These are phyloP conservation scores for Cryphonectria nitschkei DNA, from an alignment of 2,329 filamentous ascomycete species.

Conservation along the genomic window DNA sequence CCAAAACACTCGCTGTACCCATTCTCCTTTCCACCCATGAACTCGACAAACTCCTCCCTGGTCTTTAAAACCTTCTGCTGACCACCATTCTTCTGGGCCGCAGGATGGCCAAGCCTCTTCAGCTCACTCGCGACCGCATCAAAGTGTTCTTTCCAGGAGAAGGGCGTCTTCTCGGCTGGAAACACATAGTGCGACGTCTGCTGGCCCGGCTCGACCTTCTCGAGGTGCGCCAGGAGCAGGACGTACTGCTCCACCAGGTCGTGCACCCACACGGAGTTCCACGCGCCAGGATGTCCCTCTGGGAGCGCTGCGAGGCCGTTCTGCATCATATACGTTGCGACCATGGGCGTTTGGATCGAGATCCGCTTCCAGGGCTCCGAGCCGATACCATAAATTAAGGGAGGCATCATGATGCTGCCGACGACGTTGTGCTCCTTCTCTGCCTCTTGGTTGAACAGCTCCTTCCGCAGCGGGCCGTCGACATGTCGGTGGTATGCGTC, in stretches of 20 bases:
- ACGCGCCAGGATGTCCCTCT: conserved; percentile 15
- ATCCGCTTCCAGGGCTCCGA: conserved; percentile 23
- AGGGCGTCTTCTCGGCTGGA: conserved; percentile 24
- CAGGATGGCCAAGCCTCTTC: conserved; percentile 25
- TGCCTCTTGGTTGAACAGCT: conserved; percentile 21
- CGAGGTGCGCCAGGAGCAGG: conserved; percentile 21
- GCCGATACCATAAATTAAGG: conserved; percentile 27
- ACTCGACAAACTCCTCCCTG: conserved; percentile 26
- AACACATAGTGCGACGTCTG: conserved; percentile 29
- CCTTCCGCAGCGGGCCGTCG: conserved; percentile 22
- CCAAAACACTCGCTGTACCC: conserved; percentile 26
- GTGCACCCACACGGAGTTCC: conserved; percentile 29
- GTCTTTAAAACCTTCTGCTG: conserved; percentile 17
- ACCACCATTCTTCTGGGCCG: conserved; percentile 18
- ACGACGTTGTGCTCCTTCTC: conserved; percentile 28
- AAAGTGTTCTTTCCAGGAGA: conserved; percentile 28
- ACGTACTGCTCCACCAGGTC: conserved; percentile 28
- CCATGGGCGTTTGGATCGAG: conserved; percentile 29
- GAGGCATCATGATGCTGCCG: conserved; percentile 28
- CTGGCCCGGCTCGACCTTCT: conserved; percentile 25
- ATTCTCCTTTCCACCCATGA: conserved; percentile 26
- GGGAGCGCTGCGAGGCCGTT: conserved; percentile 24
- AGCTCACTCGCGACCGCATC: conserved; percentile 26
- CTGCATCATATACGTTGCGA: conserved; percentile 26
- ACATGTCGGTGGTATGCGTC: conserved; percentile 28